Base-by-base conservation (phyloP, 2,329 filamentous ascomycete species). In the Cladosporium sp. region DNA sequence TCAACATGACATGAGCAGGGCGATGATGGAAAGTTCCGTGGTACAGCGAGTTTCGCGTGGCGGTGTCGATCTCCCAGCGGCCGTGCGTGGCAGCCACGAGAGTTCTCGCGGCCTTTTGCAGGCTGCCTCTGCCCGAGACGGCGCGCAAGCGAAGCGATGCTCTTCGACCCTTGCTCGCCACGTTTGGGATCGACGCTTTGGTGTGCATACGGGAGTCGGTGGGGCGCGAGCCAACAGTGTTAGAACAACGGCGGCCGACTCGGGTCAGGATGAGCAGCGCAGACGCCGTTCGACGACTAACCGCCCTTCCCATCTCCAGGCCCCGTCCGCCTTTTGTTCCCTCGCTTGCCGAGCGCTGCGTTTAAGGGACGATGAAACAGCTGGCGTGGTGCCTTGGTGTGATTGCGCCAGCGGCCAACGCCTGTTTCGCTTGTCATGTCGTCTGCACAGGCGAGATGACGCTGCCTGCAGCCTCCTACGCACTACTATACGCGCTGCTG, bases 361-460 rank as follows among this genome's bases (percentile, higher is more conserved):
- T 49, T 49, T 62, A 11, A 4, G 44, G 15, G 44, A 32, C 52
- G 60, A 64, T 64, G 60, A 64, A 64, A 64, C 60, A 47, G 51
- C 60, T 55, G 60, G 60, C 60, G 60, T 51, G 21, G 34, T n/a
- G 49, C 51, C 34, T 64, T 41, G 34, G 30, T 64, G 60, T 64
- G 60, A 64, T 64, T 64, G 49, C 60, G 49, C 44, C 49, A 54
- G 51, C 51, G 49, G 47, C 32, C 51, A 49, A 47, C 49, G 47
- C 34, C 47, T 64, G 60, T 64, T 55, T 64, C 60, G 60, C 34
- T 36, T 54, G 49, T 21, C 26, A 14, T 21, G 41, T 47, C 41
- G 52, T 55, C 52, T 55, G 52, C 52, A 55, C 59, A 64, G 38
- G 60, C 60, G 60, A 64, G 60, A 64, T 64, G 60, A 64, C 60